These are phyloP conservation scores for Emydomyces testavorans DNA, from an alignment of 2,329 filamentous ascomycete species.

Conservation along the genomic window DNA sequence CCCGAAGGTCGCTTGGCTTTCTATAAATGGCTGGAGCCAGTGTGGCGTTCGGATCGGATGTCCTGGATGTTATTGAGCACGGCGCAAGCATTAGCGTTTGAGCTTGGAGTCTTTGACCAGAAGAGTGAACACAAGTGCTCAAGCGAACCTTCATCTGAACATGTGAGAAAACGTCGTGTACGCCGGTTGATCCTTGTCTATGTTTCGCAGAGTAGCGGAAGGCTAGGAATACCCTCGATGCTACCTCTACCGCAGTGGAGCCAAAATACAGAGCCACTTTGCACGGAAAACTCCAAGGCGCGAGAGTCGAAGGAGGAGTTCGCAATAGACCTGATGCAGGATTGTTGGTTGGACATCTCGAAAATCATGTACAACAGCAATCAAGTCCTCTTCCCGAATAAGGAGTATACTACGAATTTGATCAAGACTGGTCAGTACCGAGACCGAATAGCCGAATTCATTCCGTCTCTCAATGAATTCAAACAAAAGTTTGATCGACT, in stretches of 20 bases:
- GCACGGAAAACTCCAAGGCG: constrained; percentile 18
- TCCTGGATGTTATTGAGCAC: constrained; percentile 96
- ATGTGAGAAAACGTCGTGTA: constrained; percentile 70
- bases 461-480: constrained; percentile 68
- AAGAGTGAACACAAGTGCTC: constrained; percentile 59
- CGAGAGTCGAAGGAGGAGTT: constrained; percentile 21
- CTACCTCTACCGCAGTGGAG: constrained; percentile 49
- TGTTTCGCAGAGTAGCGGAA: constrained; percentile 82
- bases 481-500: constrained; percentile 71
- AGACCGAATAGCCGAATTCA: constrained; percentile 66
- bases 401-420: constrained; percentile 76
- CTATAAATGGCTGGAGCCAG: constrained; percentile 92
- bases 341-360: constrained; percentile 91
- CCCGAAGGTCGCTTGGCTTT: constrained; percentile 68
- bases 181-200: constrained; percentile 83
- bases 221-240: constrained; percentile 88
- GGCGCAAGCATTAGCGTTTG: constrained; percentile 78
- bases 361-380: constrained; percentile 87
- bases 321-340: constrained; percentile 49
- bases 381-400: constrained; percentile 73
- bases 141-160: constrained; percentile 44
- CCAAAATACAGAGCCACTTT: constrained; percentile 28
- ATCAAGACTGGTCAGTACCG: constrained; percentile 80
- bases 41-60: constrained; percentile 89
- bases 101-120: constrained; percentile 89